Base-by-base conservation (phyloP, 2,329 filamentous ascomycete genomes). In the Cyclaneusma minus region DNA sequence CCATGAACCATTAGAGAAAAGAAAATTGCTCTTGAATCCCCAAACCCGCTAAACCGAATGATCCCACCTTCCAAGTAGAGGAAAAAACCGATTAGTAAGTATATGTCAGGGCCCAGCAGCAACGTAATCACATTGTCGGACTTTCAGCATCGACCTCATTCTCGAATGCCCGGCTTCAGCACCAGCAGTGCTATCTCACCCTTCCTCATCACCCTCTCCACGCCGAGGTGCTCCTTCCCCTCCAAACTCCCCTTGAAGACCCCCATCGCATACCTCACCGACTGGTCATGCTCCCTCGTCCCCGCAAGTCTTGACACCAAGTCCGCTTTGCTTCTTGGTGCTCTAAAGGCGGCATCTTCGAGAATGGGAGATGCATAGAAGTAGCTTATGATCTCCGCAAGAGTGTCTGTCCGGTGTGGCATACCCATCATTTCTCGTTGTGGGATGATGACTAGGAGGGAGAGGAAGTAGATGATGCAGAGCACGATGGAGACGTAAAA, bases 341-440 rank as follows among this genome's bases (percentile, higher is more conserved):
- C 65, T 26, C 71, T 63, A 45, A 94, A 87, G 0, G 77, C 67
- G 7, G 71, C 62, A 42, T 93, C 84, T 4, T 66, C 59, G 2
- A 81, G 56, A 11, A 91, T 56, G 13, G 76, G 74, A 22, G 73
- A 74, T 38, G 75, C 73, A 32, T 80, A 71, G 21, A 87, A 59
- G 46, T 87, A 85, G 43, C 71, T 76, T 38, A 91, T 64, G 13
- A 85, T 60, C 45, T 85, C 82, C 2, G 79, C 78, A 11, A 91
- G 60, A 24, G 67, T 81, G 33, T 63, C 67, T 21, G 80, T 71
- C 4, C 63, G 62, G 45, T 91, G 83, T 0, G 83, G 82, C 2
- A 92, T 63, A 21, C 73, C 58, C 37, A 73, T 68, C 20, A 62
- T 56, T 21, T 58, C 53, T 9, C 79, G 64, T 8, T 58, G 53